Base-by-base conservation (phyloP, 768 basidiomycete genomes). In the Leccinum truebloodii region DNA sequence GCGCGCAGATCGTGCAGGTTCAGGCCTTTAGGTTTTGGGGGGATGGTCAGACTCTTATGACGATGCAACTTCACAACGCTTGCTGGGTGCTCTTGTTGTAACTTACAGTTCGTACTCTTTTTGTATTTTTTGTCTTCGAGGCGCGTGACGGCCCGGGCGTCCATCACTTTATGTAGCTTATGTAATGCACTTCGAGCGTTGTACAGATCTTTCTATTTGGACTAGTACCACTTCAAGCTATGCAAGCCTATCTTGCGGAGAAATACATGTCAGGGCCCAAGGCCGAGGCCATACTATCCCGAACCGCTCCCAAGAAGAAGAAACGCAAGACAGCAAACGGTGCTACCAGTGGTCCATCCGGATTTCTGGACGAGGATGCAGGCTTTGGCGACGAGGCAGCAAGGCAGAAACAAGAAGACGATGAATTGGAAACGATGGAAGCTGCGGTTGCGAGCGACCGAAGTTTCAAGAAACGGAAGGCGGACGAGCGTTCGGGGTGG, bases 261-360 rank as follows among this genome's bases (percentile, higher is more conserved):
- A 93, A 92, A 63, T 98, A 98, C 78, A 96, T 98, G 95, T 88
- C 94, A 6, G 96, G 96, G 1, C 86, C 93, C 0, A 98, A 98
- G 69, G 94, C 95, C 2, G 96, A 98, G 66, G 95, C 94, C 6
- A 98, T 98, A 63, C 81, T 98, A 8, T 80, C 94, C 4, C 85
- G 85, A 50, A 73, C 83, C 0, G 79, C 77, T 2, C 76, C 78
- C 1, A 82, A 81, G 71, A 93, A 92, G 81, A 75, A 72, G 61
- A 93, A 90, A 75, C 82, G 86, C 55, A 90, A 89, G 74, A 80
- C 74, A 13, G 71, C 69, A 9, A 65, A 65, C 22, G 60, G 65
- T 18, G 56, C 69, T 20, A 57, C 63, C 20, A 26, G 67, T 20
- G 67, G 70, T 28, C 66, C 68, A 22, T 75, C 75, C 22, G 68